Evolutionary conservation across 1,284 basidiomycete species (phyloP).

Genomic region (Xerocomus nothofagi): DNA sequence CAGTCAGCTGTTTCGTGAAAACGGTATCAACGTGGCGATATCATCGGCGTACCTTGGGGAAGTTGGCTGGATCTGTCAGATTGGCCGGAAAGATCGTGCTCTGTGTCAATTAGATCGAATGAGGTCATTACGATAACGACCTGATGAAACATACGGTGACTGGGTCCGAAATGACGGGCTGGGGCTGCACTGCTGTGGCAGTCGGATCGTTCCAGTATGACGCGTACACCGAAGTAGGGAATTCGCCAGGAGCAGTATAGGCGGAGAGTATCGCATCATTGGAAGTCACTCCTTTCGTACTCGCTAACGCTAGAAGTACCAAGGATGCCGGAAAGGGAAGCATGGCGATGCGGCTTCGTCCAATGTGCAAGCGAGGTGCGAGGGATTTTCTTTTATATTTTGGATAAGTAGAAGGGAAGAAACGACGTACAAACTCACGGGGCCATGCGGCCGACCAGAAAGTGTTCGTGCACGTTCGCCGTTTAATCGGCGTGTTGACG

Average conservation of each 20-base stretch:
- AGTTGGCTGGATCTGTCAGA: conserved; percentile 59
- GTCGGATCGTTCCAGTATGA: conserved; percentile 71
- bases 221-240: conserved; percentile 59
- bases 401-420: conserved; percentile 1
- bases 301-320: conserved; percentile 12
- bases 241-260: conserved; percentile 58
- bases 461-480: conserved; percentile 21
- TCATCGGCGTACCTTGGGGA: conserved; percentile 42
- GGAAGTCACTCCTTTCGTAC: conserved; percentile 2
- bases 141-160: conserved; percentile 47
- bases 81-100: conserved; percentile 51
- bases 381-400: conserved; percentile 14
- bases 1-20: neutral
- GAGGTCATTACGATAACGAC: neutral
- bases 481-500: neutral
- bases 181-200: conserved; percentile 61
- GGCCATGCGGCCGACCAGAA: conserved; percentile 3
- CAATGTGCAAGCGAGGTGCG: neutral
- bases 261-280: conserved; percentile 32
- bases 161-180: conserved; percentile 68
- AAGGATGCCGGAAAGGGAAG: conserved; percentile 10
- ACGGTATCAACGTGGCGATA: conserved; percentile 3
- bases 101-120: conserved; percentile 33
- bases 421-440: neutral
- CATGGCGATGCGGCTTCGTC: conserved; percentile 13